Evolutionary conservation across 2,329 filamentous ascomycete genomes (phyloP), one percentile per base, ranked within the genome.

Genomic region (Coniochaeta hoffmannii): DNA sequence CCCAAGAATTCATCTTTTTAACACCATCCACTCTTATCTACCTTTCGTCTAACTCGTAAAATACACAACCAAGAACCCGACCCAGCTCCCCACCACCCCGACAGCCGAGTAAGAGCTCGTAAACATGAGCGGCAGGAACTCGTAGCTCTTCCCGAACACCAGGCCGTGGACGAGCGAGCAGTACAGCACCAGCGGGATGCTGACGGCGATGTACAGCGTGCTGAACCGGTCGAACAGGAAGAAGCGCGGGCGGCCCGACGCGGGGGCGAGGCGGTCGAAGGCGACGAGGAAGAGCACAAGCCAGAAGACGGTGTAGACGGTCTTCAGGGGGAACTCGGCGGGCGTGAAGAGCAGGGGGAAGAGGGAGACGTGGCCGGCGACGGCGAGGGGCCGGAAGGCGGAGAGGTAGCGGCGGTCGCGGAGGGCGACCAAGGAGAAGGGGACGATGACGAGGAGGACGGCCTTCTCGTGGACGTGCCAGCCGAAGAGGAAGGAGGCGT

Each of bases 381-480:
- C 92, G 0, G 91, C 92, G 49, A 99, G 76, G 1, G 94, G 94
- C 24, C 90, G 82, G 73, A 97, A 99, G 1, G 93, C 93, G 57
- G 90, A 87, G 31, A 97, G 85, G 67, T 96, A 92, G 26, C 94
- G 86, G 53, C 94, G 84, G 69, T 97, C 92, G 68, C 88, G 88
- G 53, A 97, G 82, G 0, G 93, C 92, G 58, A 97, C 87, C 58
- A 99, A 80, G 63, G 89, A 95, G 76, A 97, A 97, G 0, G 94
- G 94, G 51, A 97, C 89, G 61, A 99, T 91, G 66, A 97, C 88
- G 19, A 97, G 82, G 22, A 99, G 80, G 56, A 99, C 89, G 1
- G 94, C 94, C 72, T 99, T 99, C 68, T 99, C 94, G 65, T 99
- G 94, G 9, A 99, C 94, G 67, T 99, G 94, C 91, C 93, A 99